Percentiles rank a stretch among this genome's conserved stretches.
phyloP scores from a whole-genome alignment of 1,284 basidiomycete species.

The Mycena citricolor region DNA sequence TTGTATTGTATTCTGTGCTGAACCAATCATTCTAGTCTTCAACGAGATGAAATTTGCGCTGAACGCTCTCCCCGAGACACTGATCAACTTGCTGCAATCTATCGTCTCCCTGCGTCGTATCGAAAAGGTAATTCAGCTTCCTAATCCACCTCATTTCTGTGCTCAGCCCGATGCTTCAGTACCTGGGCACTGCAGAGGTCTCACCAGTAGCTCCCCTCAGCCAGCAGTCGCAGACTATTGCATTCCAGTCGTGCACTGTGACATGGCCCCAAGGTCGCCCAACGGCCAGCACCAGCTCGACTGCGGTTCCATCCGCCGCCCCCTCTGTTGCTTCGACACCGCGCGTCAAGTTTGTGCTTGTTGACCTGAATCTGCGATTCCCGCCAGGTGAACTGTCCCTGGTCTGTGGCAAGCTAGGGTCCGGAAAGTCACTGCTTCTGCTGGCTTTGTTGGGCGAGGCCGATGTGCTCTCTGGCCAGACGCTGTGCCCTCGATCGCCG shows the following conservation, averaged over 20 bases:
- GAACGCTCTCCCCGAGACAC: slow-evolving; percentile 83
- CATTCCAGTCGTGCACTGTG: slow-evolving; percentile 80
- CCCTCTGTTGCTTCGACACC: slow-evolving; percentile 57
- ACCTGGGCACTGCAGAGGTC: slow-evolving; percentile 73
- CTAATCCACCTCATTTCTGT: too few species aligned
- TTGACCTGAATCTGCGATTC: slow-evolving; percentile 77
- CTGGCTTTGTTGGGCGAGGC: slow-evolving; percentile 89
- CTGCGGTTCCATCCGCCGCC: neutral
- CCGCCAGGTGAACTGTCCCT: slow-evolving; percentile 76
- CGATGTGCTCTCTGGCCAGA: slow-evolving; percentile 77
- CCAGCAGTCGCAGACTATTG: slow-evolving; percentile 58
- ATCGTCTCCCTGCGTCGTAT: slow-evolving; percentile 88
- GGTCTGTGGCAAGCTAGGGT: slow-evolving; percentile 80
- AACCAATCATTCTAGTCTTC: slow-evolving; percentile 54
- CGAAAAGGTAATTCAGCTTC: slow-evolving; percentile 57
- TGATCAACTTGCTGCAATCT: slow-evolving; percentile 80
- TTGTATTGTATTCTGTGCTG: neutral
- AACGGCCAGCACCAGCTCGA: slow-evolving; percentile 25
- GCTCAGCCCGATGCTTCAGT: too few species aligned
- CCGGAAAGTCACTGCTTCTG: slow-evolving; percentile 86
- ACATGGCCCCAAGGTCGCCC: slow-evolving; percentile 84
- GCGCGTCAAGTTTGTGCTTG: slow-evolving; percentile 72
- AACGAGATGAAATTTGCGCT: slow-evolving; percentile 82
- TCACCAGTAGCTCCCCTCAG: slow-evolving; percentile 54
- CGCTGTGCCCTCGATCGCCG: slow-evolving; percentile 80